Evolutionary conservation across 768 basidiomycete species (phyloP), one percentile per base, ranked within the genome.

Genomic region (Atractiella rhizophila): DNA sequence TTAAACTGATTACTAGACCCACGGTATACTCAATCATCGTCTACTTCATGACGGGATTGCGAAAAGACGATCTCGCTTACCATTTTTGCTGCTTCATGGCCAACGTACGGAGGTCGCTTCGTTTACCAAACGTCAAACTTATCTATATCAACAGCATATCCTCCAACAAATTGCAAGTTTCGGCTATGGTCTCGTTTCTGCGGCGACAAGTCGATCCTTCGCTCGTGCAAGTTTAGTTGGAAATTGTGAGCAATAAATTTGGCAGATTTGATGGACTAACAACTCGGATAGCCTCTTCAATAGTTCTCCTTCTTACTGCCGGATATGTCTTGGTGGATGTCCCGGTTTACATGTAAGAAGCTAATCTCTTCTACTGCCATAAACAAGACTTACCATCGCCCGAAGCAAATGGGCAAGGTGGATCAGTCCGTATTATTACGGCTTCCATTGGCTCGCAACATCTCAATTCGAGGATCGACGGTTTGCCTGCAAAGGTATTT

Each of bases 401-500:
- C n/a, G n/a, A n/a, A n/a, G n/a, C 16, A 40, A 50, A 4, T 66
- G 64, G 64, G 54, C 62, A 18, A 48, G 59, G 15, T 65, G 58
- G 54, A 54, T 64, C 38, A 56, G 56, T 7, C 59, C 60, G 1
- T 60, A 62, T 39, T 65, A 60, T 48, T 64, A 63, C 46, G 59
- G 55, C 5, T 61, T 59, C 54, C 49, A 55, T 18, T 55, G 61
- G 37, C 46, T 62, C 36, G 57, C 57, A 0, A 58, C 58, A 2
- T 57, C 57, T 0, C 63, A 65, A 44, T 63, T 65, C 52, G 49
- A 53, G 24, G 58, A 57, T 15, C 51, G 64, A 24, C 47, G 33
- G 4, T 60, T 60, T 33, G 43, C 42, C 11, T 60, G 59, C 35
- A 49, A 48, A 8, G 57, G 56, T 16, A 51, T 59, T 4, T 4